Evolutionary conservation across 1,139 yeast genomes (phyloP), one percentile per base, ranked within the genome.

Genomic region (Sugiyamaella neomexicana): DNA sequence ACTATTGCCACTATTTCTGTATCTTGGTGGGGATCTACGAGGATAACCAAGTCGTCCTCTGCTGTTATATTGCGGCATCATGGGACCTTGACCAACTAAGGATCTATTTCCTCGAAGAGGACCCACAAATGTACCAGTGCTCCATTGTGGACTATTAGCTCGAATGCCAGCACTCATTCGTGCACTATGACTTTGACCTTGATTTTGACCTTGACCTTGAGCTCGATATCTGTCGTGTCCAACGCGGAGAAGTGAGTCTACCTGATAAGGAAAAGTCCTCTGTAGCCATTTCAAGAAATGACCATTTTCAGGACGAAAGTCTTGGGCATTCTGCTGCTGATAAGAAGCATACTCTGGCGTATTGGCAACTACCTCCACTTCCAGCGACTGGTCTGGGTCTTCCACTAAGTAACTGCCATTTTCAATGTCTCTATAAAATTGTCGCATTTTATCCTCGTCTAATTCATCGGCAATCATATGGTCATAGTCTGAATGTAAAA

Each of bases 221-320:
- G 15, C 36, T 12, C 6, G 45, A 27, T 29, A 16, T 5, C 45
- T 29, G 6, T 41, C 45, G 4, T 5, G 34, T 2, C 31, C 48
- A 12, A 46, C 23, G 10, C 27, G 20, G 6, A 47, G 37, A 27
- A 47, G 25, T 16, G 51, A 47, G 27, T 27, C 47, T 29, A 44
- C 23, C 17, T 44, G 47, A 44, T 38, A 47, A 13, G 51, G 51
- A 5, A 47, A 34, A 1, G 43, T 32, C 20, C 39, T 29, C 17
- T 47, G 51, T 13, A 47, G 27, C 51, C 51, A 47, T 15, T 47
- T 34, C 5, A 13, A 29, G 27, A 47, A 47, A 6, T 32, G 43
- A n/a, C 16, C 16, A 9, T 32, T 38, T 8, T 47, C 32, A 39
- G 51, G 45, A 27, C 16, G 51, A 25, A 27, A 31, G 5, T 25